These are phyloP conservation scores for Babesia sp. DNA, from an alignment of 169 alveolate species.

Conservation along the genomic window DNA sequence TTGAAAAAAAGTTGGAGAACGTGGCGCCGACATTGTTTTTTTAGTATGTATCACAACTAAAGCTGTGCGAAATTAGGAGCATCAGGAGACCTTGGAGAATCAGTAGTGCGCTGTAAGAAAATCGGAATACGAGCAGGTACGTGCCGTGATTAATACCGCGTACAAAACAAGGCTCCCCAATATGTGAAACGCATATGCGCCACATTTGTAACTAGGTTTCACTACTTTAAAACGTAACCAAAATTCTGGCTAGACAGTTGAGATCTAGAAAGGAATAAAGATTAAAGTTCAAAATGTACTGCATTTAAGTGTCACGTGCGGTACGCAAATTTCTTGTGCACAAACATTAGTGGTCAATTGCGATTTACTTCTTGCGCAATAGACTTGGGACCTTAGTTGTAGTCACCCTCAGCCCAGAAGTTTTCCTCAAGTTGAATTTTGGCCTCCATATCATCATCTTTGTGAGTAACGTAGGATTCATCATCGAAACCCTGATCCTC, in stretches of 20 bases:
- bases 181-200: too few species aligned
- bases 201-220: too few species aligned
- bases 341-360: neutral
- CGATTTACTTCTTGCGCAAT: neutral
- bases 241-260: too few species aligned
- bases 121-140: too few species aligned
- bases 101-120: neutral
- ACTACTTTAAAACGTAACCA: too few species aligned
- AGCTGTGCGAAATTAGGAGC: too few species aligned
- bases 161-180: too few species aligned
- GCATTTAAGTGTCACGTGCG: slow-evolving; percentile 2
- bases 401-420: slow-evolving; percentile 61
- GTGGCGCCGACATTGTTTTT: neutral
- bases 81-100: slow-evolving; percentile 2
- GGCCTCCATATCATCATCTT: slow-evolving; percentile 20
- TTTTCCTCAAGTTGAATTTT: slow-evolving; percentile 32
- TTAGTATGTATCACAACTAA: too few species aligned
- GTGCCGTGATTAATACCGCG: too few species aligned
- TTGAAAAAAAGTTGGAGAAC: neutral
- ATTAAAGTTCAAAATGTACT: neutral
- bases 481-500: slow-evolving; percentile 38
- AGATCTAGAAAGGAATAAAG: too few species aligned
- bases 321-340: neutral
- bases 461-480: slow-evolving; percentile 4
- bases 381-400: slow-evolving; percentile 2